Evolutionary conservation across 768 basidiomycete genomes (phyloP), one percentile per base, ranked within the genome.

Genomic region (Lactifluus rugatus): DNA sequence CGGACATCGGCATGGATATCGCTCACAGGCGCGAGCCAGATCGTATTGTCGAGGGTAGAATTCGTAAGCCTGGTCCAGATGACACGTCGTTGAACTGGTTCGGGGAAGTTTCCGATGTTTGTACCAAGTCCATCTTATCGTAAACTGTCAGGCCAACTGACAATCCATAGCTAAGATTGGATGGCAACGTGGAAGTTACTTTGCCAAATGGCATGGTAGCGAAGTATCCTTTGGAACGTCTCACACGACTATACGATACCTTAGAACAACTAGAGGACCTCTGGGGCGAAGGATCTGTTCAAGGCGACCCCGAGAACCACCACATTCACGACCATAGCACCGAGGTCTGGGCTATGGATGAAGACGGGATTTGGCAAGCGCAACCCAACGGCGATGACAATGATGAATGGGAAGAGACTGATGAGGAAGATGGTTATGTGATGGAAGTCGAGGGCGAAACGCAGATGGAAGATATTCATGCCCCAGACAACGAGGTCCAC

Each of bases 191-290:
- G 25, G 81, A 87, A 65, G 78, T 95, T 39, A 81, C 79, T 31
- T 79, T 92, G 58, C 83, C 90, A 14, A 80, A 83, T 64, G 75
- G 74, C 48, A 68, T 71, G 13, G 69, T 72, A 2, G 70, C 70
- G 19, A 68, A 73, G 11, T 82, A 88, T 55, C 81, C 85, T 3
- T 67, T 93, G 52, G 76, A 83, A 54, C 79, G 84, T 23, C 69
- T 94, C 48, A 89, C 86, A 10, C 79, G 83, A 62, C 71, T 96
- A 39, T 84, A 88, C 61, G 92, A 93, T 70, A 87, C 85, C 23
- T 75, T 87, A 39, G 90, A 92, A 53, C 88, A 88, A 66, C 76
- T 89, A 8, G 85, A 89, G 60, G 82, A 82, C 52, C 68, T 79
- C 26, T 85, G 83, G 81, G 77, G 75, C 44, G 81, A 76, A 36